Evolutionary conservation across 2,329 filamentous ascomycete genomes (phyloP).

Genomic region (Curvularia sp.): DNA sequence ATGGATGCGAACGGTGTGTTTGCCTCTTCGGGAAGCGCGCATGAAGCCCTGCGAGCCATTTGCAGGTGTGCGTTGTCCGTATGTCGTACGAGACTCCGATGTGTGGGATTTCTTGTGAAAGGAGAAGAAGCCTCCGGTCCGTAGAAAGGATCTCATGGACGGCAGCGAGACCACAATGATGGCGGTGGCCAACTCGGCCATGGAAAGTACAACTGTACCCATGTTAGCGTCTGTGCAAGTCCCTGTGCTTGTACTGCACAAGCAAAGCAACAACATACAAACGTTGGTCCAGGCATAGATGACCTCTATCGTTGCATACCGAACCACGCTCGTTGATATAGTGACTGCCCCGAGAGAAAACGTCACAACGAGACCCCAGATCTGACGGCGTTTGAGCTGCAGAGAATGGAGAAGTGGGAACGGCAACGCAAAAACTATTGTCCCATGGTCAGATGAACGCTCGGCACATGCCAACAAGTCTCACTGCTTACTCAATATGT

Average conservation of each 20-base stretch:
- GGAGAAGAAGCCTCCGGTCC: constrained; percentile 29
- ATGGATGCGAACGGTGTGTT: constrained; percentile 14
- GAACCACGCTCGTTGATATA: constrained; percentile 31
- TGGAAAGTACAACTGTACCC: constrained; percentile 29
- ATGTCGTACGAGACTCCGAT: constrained; percentile 16
- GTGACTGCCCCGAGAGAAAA: constrained; percentile 34
- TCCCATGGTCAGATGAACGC: background rate
- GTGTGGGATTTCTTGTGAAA: constrained; percentile 26
- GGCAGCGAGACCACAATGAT: constrained; percentile 38
- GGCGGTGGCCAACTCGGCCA: constrained; percentile 37
- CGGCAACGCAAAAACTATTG: constrained; percentile 29
- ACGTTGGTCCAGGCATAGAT: constrained; percentile 36
- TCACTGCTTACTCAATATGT: constrained; percentile 20
- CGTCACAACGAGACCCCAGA: constrained; percentile 32
- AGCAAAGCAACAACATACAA: constrained; percentile 23
- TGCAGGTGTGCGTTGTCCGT: constrained; percentile 17
- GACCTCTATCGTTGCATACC: constrained; percentile 31
- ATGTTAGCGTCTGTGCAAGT: constrained; percentile 6
- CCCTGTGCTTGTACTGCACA: background rate
- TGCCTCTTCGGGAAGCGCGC: constrained; percentile 16
- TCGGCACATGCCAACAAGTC: background rate
- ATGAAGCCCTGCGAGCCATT: constrained; percentile 16
- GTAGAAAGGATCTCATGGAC: constrained; percentile 32
- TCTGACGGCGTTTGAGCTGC: constrained; percentile 28
- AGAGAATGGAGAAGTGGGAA: constrained; percentile 33